Conservation (phyloP, 163 green algal species). For the Chloromonas sp. region DNA sequence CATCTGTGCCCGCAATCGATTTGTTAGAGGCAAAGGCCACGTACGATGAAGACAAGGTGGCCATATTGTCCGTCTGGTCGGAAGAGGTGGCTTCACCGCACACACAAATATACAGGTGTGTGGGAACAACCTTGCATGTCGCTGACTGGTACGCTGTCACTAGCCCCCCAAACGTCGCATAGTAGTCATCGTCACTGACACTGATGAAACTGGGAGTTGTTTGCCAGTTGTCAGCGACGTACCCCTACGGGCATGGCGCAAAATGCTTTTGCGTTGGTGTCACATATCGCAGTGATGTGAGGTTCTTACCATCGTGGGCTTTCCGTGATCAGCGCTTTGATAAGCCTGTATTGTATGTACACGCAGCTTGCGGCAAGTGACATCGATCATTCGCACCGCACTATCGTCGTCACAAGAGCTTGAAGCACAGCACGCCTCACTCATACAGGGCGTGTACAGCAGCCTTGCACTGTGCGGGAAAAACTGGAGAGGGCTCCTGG, state of each 20-base stretch:
- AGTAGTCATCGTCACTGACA: no score
- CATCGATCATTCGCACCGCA: neutral
- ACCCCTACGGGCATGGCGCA: no score
- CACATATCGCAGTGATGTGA: no score
- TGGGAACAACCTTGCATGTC: neutral
- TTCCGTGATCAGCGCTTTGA: no score
- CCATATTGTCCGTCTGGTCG: neutral
- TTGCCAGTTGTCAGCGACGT: no score
- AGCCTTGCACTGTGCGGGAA: neutral
- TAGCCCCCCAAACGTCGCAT: no score
- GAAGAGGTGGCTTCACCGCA: neutral
- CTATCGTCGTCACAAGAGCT: neutral
- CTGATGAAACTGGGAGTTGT: no score
- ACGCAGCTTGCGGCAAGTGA: neutral
- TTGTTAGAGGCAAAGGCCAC: neutral
- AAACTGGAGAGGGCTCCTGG: neutral
- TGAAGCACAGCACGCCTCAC: neutral
- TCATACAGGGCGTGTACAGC: neutral
- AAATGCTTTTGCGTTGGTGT: no score
- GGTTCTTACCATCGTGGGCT: no score
- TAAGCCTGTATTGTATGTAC: no score
- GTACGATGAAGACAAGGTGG: neutral
- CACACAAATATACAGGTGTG: neutral
- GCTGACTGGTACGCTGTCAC: no score
- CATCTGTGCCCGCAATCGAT: neutral